Base-by-base conservation (phyloP, 2,329 filamentous ascomycete species). In the Nannizzia gypsea region DNA sequence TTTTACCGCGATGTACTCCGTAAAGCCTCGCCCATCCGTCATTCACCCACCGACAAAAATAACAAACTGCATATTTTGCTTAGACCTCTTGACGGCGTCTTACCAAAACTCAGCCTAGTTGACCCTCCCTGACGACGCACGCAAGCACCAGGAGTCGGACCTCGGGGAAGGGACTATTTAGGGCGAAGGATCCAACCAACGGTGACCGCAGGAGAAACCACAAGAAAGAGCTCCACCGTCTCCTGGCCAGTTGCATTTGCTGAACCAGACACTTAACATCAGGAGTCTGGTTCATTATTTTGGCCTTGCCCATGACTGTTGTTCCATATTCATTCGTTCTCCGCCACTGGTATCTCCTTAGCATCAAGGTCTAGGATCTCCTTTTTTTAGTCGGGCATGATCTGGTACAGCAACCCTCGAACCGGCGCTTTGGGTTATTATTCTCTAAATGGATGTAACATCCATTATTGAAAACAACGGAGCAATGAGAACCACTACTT, bases 11-110 rank as follows among this genome's bases (percentile, higher is more conserved):
- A 54, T 54, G n/a, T n/a, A n/a, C 50, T 34, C 22, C n/a, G n/a
- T n/a, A n/a, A 26, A 15, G 46, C 46, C 50, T 54, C 26, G 50
- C 11, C 28, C 13, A n/a, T 36, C 26, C 50, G 15, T 34, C 24
- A 54, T 54, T 54, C 50, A 26, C 50, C 50, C 50, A 15, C 24
- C 24, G 28, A 13, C 31, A 36, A 36, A n/a, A 3, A 11, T 36
- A 50, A 50, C 22, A n/a, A 17, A 34, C 17, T n/a, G 6, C 3
- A 46, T 46, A 54, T 26, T 34, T 31, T 17, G 26, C 28, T 31
- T 31, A n/a, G 26, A 54, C 50, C 20, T 54, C 50, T 54, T 11
- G 50, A 54, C 50, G 50, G 50, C 50, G 50, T 54, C 50, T 54
- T 36, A 54, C 50, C 50, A 54, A 54, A 54, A n/a, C 50, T 54